These are phyloP conservation scores for Tylopilus subfusipes DNA, from an alignment of 768 basidiomycete species.

Conservation along the genomic window DNA sequence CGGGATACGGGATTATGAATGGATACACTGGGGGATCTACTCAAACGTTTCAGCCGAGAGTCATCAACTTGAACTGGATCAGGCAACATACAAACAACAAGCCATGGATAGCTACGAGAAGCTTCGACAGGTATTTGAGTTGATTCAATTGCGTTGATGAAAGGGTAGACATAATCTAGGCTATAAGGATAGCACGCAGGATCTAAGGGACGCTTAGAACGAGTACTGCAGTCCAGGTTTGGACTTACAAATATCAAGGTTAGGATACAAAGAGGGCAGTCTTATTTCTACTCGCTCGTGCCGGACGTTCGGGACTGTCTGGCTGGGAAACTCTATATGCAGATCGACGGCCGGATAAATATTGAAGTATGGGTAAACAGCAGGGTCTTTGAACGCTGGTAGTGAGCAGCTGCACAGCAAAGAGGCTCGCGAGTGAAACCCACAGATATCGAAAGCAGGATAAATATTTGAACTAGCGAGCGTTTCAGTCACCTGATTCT, in stretches of 20 bases:
- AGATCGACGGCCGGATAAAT: constrained; percentile 34
- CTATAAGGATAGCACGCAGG: constrained; percentile 40
- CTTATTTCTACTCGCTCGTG: constrained; percentile 5
- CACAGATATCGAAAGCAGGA: constrained; percentile 25
- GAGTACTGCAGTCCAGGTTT: not conserved
- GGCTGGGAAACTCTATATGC: not conserved
- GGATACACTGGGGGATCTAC: constrained; percentile 26
- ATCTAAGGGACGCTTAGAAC: constrained; percentile 26
- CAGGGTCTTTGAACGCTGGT: constrained; percentile 33
- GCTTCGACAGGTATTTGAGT: constrained; percentile 8
- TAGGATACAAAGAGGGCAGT: constrained; percentile 13
- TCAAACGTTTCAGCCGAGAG: not conserved
- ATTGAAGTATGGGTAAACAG: constrained; percentile 41
- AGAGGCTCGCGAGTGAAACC: not conserved
- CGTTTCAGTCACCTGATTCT: not conserved
- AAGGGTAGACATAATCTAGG: constrained; percentile 37
- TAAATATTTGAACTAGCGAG: constrained; percentile 12
- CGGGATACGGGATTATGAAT: constrained; percentile 16
- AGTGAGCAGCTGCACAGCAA: constrained; percentile 3
- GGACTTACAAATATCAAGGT: constrained; percentile 35
- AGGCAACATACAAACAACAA: constrained; percentile 35
- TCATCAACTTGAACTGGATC: not conserved
- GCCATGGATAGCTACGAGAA: constrained; percentile 32
- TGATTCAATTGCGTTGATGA: not conserved
- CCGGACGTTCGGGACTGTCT: not conserved